Percentiles rank a stretch among this genome's conserved stretches.
Evolutionary conservation across 2,329 filamentous ascomycete species (phyloP).

Genomic region (Leptosphaerulina australis): DNA sequence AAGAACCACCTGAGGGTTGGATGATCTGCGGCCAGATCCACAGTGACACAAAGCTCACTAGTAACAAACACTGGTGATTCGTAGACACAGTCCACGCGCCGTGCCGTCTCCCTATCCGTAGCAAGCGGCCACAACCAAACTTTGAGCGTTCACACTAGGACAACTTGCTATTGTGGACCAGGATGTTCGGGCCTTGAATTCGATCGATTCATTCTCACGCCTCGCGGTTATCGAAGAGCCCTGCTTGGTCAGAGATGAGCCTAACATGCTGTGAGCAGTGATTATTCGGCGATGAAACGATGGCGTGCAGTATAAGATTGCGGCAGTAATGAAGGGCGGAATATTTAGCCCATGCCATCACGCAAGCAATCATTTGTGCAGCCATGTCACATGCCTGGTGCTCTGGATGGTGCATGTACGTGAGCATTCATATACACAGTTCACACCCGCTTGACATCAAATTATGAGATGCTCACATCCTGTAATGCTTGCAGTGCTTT

Average conservation of each 20-base stretch:
- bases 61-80: slow-evolving; percentile 31
- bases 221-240: slow-evolving; percentile 23
- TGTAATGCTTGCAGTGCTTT: not conserved
- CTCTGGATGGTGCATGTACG: not conserved
- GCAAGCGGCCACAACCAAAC: slow-evolving; percentile 26
- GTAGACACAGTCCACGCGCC: slow-evolving; percentile 32
- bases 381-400: not conserved
- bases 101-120: slow-evolving; percentile 38
- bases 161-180: not conserved
- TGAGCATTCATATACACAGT: not conserved
- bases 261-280: not conserved
- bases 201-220: slow-evolving; percentile 7
- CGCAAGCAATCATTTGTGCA: not conserved
- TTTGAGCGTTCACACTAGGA: slow-evolving; percentile 2
- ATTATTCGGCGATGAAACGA: not conserved
- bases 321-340: not conserved
- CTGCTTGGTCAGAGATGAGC: slow-evolving; percentile 8
- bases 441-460: not conserved
- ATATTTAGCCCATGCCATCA: not conserved
- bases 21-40: slow-evolving; percentile 34
- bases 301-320: not conserved
- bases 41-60: slow-evolving; percentile 20
- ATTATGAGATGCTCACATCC: not conserved
- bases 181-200: not conserved
- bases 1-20: slow-evolving; percentile 7